Conservation (phyloP, 345 rosid species). For the Citrus hindsii region DNA sequence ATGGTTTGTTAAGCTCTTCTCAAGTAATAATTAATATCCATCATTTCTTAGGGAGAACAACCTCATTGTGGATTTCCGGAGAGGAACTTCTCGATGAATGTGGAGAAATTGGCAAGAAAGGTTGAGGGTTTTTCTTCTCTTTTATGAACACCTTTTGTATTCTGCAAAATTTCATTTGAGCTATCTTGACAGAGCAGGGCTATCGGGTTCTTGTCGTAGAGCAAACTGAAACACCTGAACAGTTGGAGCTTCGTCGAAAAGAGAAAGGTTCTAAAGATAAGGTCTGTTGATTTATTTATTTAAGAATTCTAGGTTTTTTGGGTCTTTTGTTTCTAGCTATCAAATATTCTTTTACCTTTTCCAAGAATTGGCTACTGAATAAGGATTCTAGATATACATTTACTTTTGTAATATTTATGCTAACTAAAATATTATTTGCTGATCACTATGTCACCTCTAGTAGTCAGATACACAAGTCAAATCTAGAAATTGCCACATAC, state of each 20-base stretch:
- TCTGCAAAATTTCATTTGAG: conserved; percentile 17
- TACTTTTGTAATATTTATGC: background rate
- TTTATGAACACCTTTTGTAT: conserved; percentile 13
- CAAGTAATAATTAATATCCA: conserved; percentile 11
- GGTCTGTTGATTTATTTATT: conserved; percentile 36
- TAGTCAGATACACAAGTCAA: background rate
- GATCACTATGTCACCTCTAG: background rate
- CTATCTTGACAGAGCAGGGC: conserved; percentile 55
- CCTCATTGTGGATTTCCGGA: conserved; percentile 99
- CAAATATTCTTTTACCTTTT: background rate
- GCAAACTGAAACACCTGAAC: conserved; percentile 99
- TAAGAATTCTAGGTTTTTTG: background rate
- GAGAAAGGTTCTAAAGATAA: conserved; percentile 91
- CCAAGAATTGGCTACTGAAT: background rate
- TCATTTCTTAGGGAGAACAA: conserved; percentile 75
- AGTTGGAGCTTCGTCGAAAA: conserved; percentile 85
- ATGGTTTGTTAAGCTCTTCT: background rate
- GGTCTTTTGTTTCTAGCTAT: background rate
- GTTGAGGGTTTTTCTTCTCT: conserved; percentile 35
- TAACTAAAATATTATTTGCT: background rate
- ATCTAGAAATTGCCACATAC: background rate
- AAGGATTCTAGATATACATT: background rate
- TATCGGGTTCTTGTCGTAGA: conserved; percentile 94
- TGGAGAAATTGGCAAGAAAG: conserved; percentile 91
- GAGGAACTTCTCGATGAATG: conserved; percentile 80